Conservation (phyloP, 1,284 basidiomycete genomes). For the Phylloporus sp. region DNA sequence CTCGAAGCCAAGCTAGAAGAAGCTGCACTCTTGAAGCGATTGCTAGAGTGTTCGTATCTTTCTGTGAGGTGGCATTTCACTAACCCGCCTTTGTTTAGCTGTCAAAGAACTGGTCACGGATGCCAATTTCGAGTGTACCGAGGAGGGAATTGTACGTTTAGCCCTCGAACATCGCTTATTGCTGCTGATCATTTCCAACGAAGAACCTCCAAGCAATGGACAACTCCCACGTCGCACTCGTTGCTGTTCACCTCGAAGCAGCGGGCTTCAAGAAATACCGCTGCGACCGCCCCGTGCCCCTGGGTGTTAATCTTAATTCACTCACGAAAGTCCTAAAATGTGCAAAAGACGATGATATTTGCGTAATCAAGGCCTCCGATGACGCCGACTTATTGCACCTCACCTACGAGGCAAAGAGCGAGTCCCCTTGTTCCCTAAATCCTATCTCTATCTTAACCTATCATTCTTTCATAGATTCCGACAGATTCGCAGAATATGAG, state of each 20-base stretch:
- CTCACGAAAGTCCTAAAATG: constrained; percentile 97
- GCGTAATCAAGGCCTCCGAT: constrained; percentile 91
- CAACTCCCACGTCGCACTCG: constrained; percentile 98
- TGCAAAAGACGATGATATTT: constrained; percentile 95
- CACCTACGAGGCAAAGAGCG: constrained; percentile 91
- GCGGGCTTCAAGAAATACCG: constrained; percentile 89
- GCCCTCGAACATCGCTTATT: background rate
- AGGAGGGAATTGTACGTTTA: constrained; percentile 89
- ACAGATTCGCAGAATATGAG: constrained; percentile 97
- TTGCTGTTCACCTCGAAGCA: constrained; percentile 81
- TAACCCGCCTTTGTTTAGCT: constrained; percentile 56
- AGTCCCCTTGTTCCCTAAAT: constrained; percentile 38
- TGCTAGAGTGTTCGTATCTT: constrained; percentile 77
- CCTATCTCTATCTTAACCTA: background rate
- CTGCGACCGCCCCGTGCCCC: constrained; percentile 95
- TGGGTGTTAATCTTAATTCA: constrained; percentile 89
- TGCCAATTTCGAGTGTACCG: constrained; percentile 97
- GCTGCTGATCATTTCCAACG: constrained; percentile 8
- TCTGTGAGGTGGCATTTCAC: background rate
- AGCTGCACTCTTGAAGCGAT: constrained; percentile 85
- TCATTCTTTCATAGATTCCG: constrained; percentile 67
- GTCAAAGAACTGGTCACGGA: constrained; percentile 98
- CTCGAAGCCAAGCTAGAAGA: constrained; percentile 89
- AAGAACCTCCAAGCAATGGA: constrained; percentile 97
- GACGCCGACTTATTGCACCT: constrained; percentile 91